Percentiles rank a stretch among this genome's conserved stretches.
These are phyloP conservation scores for Phytophthora sojae DNA, from an alignment of 352 stramenopile species.

Conservation along the genomic window DNA sequence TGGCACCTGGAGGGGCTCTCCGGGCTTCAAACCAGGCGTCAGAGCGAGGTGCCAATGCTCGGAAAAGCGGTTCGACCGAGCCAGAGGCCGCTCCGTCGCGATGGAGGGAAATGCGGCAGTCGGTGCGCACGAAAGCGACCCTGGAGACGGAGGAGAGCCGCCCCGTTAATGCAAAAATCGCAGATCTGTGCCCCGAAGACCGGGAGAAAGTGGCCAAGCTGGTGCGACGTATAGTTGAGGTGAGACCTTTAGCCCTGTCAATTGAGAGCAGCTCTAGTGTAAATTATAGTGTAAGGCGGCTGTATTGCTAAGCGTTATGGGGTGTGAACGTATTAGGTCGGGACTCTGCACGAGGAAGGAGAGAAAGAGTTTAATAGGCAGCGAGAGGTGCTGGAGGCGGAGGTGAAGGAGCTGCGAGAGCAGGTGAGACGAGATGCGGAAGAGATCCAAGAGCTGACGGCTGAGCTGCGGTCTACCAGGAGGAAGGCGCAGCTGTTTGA, in stretches of 20 bases:
- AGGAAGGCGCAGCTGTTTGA: constrained; percentile 42
- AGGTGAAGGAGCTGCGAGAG: constrained; percentile 60
- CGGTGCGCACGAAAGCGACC: constrained; percentile 62
- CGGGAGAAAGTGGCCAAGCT: constrained; percentile 84
- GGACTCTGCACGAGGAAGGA: constrained; percentile 63
- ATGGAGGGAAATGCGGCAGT: constrained; percentile 78
- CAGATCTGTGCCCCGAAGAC: constrained; percentile 78
- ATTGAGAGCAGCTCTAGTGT: too few species aligned
- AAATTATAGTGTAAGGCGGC: too few species aligned
- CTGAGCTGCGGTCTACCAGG: constrained; percentile 51
- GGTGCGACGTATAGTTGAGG: constrained; percentile 78
- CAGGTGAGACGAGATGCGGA: constrained; percentile 51
- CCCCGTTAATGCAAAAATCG: constrained; percentile 50
- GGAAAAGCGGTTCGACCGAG: constrained; percentile 13
- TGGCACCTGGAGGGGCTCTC: not conserved
- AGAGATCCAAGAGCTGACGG: constrained; percentile 65
- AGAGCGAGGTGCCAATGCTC: constrained; percentile 11
- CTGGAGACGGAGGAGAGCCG: constrained; percentile 42
- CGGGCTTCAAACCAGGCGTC: constrained; percentile 22
- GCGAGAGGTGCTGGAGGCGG: constrained; percentile 41
- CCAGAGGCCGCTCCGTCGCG: constrained; percentile 38
- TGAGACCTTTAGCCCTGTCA: constrained; percentile 13
- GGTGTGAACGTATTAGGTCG: too few species aligned
- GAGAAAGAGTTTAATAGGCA: constrained; percentile 60
- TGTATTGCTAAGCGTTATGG: constrained; percentile 20